Evolutionary conservation across 139 green algal species (phyloP), one percentile per base, ranked within the genome.

Genomic region (Parachlorella kessleri): DNA sequence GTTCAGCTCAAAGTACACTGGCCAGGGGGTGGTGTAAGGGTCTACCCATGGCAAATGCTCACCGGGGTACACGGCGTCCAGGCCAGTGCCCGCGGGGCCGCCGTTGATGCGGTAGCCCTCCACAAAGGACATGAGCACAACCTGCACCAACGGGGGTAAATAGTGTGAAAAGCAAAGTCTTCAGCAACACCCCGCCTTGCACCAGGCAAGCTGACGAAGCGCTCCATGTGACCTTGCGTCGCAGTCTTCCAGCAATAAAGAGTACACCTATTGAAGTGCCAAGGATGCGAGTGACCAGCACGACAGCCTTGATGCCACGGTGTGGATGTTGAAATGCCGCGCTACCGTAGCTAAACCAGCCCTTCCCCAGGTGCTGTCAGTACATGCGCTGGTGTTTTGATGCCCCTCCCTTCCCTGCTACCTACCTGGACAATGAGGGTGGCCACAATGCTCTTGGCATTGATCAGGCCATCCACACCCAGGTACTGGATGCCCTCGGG

Each of bases 51-150:
- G n/a, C 48, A 59, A 18, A 28, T 59, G 48, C 78, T 67, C 71
- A 69, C 55, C 88, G 77, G 72, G 86, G 88, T 82, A 90, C 86
- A 95, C 85, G 30, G 80, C 75, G 85, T 97, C 94, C 23, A 97
- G 90, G 84, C 88, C 92, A 83, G 94, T 88, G 70, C 87, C 90
- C 26, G 78, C 89, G 36, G 84, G 83, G 72, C 92, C 93, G 69
- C 93, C 93, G 77, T 94, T 94, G 32, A 91, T 87, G 76, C 93
- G 91, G 93, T 95, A 98, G 40, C 87, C 92, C 91, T 98, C 94
- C 77, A 93, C 78, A 55, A 86, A 76, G 37, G 92, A 93, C 94
- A 98, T 96, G 71, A 97, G 87, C 64, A 96, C 80, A 26, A 97
- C 86, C 90, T 94, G 86, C 32, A 76, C 14, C 55, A 65, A 55